These are phyloP conservation scores for Suhomyces kilbournensis DNA, from an alignment of 805 yeast genomes.

Conservation along the genomic window DNA sequence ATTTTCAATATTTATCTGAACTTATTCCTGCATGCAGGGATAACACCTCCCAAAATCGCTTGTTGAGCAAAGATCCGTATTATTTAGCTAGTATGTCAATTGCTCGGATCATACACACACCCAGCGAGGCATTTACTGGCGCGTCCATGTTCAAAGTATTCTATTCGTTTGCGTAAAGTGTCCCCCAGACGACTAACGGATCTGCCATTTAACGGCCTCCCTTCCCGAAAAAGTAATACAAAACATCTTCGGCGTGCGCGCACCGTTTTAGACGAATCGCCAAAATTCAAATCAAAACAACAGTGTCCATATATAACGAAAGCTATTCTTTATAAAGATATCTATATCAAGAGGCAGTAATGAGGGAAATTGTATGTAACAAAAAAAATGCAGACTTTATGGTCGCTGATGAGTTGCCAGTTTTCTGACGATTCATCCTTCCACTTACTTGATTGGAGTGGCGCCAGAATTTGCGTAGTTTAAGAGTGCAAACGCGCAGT, in stretches of 20 bases:
- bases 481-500: conserved; percentile 5
- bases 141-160: neutral
- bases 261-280: conserved; percentile 11
- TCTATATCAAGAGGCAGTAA: conserved; percentile 6
- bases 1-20: neutral
- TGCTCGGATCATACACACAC: neutral
- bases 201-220: neutral
- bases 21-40: neutral
- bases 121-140: neutral
- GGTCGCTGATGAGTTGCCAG: neutral
- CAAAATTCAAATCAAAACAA: conserved; percentile 9
- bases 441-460: neutral
- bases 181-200: neutral
- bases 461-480: neutral
- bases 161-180: neutral
- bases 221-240: conserved; percentile 1
- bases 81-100: neutral
- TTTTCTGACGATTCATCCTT: neutral
- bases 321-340: conserved; percentile 1
- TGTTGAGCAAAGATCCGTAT: neutral
- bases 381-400: neutral
- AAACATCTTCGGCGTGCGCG: conserved; percentile 15
- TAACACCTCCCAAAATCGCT: neutral
- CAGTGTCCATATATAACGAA: conserved; percentile 5
- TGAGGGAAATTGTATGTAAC: conserved; percentile 30